Percentiles rank a stretch among this genome's conserved stretches.
phyloP scores from a whole-genome alignment of 192 early-diverging fungal genomes.

The Mortierella hygrophila region DNA sequence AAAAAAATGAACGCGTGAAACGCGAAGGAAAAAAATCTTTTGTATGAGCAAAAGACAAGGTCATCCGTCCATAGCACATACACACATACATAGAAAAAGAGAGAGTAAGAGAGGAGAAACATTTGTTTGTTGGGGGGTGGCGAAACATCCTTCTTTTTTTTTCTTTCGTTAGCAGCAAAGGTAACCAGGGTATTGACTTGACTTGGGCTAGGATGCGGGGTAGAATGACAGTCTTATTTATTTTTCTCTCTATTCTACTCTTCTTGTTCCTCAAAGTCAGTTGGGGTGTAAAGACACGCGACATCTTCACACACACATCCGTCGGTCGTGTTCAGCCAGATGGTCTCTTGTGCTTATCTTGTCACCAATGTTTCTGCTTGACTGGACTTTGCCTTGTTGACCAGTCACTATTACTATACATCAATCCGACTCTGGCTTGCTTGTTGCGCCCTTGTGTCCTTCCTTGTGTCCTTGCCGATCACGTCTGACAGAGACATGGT shows the following conservation, averaged over 20 bases:
- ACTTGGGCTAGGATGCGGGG: not conserved
- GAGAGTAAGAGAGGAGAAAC: not conserved
- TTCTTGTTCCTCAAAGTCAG: not conserved
- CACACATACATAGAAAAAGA: not conserved
- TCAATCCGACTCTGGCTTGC: too few species aligned
- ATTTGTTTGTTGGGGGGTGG: not conserved
- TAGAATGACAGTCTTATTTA: not conserved
- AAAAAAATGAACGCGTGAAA: not conserved
- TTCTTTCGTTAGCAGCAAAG: too few species aligned
- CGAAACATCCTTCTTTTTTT: not conserved
- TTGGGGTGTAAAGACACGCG: too few species aligned
- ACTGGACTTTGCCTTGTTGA: too few species aligned
- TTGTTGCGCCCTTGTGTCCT: too few species aligned
- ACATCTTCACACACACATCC: too few species aligned
- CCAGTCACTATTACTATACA: too few species aligned
- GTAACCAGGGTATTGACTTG: not conserved
- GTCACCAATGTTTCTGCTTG: too few species aligned
- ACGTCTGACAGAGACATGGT: too few species aligned
- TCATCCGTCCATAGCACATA: not conserved
- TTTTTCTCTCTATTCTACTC: not conserved
- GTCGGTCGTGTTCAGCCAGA: too few species aligned
- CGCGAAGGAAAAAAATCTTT: constrained; percentile 5
- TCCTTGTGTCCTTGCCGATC: too few species aligned
- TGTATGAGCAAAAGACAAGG: not conserved
- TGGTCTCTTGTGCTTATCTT: too few species aligned